A percentile compares a stretch with the other conserved stretches of the same genome.
Conservation (phyloP, 2,329 filamentous ascomycete genomes). For the Lasiodiplodia theobromae region DNA sequence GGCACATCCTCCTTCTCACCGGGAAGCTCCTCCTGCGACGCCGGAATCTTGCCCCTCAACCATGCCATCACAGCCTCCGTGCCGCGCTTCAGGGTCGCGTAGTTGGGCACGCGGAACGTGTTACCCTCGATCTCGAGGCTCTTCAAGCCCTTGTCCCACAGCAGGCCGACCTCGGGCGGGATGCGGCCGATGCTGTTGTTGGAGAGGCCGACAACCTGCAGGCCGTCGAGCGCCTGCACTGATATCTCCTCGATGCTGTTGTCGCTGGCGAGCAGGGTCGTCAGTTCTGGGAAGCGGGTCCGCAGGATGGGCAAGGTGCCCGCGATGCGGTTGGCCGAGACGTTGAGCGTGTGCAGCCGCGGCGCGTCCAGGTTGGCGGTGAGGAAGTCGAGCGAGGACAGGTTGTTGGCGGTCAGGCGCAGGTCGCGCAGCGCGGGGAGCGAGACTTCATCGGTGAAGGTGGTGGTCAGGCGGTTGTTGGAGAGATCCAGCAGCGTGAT, state of each 20-base stretch:
- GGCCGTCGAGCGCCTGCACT: slow-evolving; percentile 74
- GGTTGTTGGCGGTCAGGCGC: slow-evolving; percentile 75
- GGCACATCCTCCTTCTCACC: slow-evolving; percentile 32
- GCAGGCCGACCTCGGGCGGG: slow-evolving; percentile 79
- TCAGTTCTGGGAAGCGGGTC: slow-evolving; percentile 72
- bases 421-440: slow-evolving; percentile 79
- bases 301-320: slow-evolving; percentile 71
- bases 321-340: slow-evolving; percentile 82
- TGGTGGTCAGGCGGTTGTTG: slow-evolving; percentile 75
- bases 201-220: slow-evolving; percentile 78
- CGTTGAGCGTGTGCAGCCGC: slow-evolving; percentile 75
- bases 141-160: slow-evolving; percentile 68
- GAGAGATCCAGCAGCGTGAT: slow-evolving; percentile 77
- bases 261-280: slow-evolving; percentile 75
- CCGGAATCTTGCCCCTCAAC: slow-evolving; percentile 75
- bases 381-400: slow-evolving; percentile 73
- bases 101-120: slow-evolving; percentile 84
- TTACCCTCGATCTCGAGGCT: slow-evolving; percentile 83
- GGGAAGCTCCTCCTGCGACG: not conserved
- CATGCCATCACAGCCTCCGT: slow-evolving; percentile 85
- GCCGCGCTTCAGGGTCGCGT: slow-evolving; percentile 82
- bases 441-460: slow-evolving; percentile 45
- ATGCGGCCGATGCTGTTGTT: slow-evolving; percentile 87
- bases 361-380: slow-evolving; percentile 74
- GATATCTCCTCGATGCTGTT: slow-evolving; percentile 79